A percentile compares a stretch with the other conserved stretches of the same genome.
Conservation (phyloP, 441 rosid genomes). For the Kokia cookei region DNA sequence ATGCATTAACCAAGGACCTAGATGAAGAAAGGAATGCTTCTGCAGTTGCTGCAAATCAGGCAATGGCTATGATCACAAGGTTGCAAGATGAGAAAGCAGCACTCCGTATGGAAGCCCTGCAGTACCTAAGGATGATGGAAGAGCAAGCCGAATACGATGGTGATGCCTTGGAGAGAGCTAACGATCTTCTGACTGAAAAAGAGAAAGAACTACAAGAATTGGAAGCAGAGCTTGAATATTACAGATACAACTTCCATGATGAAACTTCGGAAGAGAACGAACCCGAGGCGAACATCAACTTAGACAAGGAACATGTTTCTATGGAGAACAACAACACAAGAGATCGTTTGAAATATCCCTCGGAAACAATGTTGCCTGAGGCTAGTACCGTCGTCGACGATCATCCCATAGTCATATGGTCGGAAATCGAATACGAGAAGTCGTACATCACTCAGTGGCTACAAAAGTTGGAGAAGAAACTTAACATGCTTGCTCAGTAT, state of each 20-base stretch:
- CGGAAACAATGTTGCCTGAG: conserved; percentile 2
- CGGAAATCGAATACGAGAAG: conserved; percentile 33
- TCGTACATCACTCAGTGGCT: conserved; percentile 21
- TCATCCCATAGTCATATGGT: conserved; percentile 14
- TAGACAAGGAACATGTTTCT: conserved; percentile 9
- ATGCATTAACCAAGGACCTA: conserved; percentile 33
- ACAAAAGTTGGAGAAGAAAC: conserved; percentile 36
- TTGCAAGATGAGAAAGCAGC: conserved; percentile 67
- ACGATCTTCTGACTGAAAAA: conserved; percentile 44
- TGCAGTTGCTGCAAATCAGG: conserved; percentile 40
- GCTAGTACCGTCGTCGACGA: background rate
- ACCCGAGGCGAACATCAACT: conserved; percentile 15
- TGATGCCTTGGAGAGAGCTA: conserved; percentile 48
- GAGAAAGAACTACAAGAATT: conserved; percentile 58
- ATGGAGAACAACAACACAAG: conserved; percentile 3
- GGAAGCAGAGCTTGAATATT: conserved; percentile 51
- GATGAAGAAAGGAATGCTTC: conserved; percentile 61
- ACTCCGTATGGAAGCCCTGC: conserved; percentile 55
- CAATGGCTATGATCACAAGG: conserved; percentile 65
- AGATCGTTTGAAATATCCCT: background rate
- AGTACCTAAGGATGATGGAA: conserved; percentile 70
- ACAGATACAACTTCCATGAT: conserved; percentile 28
- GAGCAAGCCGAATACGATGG: conserved; percentile 58
- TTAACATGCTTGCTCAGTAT: conserved; percentile 16
- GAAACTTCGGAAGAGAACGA: conserved; percentile 24